Base-by-base conservation (phyloP, 345 rosid species). In the Camelina hispida region DNA sequence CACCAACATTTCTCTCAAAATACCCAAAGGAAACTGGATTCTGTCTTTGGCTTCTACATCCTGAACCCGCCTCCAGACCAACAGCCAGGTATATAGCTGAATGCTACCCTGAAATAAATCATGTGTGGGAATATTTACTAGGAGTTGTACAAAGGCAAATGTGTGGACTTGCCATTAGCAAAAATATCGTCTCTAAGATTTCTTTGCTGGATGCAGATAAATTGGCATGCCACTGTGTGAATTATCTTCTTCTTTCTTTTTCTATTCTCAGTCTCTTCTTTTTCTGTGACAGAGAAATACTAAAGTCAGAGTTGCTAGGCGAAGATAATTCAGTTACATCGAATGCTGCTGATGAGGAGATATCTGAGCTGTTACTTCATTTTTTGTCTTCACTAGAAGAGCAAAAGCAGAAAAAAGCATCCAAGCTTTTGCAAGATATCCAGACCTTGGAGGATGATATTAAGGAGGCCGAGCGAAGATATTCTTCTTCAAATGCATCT, bases 11-110 rank as follows among this genome's bases (percentile, higher is more conserved):
- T 84, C 91, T 88, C 67, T 87, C 88, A 35, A 84, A 81, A 79
- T 79, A 80, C 76, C 75, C 84, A 0, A 86, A 65, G 77, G 97
- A 87, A 82, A 88, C 94, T 76, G 97, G 91, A 51, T 89, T 86
- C 81, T 91, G 94, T 76, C 91, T 89, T 75, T 86, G 88, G 94
- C 87, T 91, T 79, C 86, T 91, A 78, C 97, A 89, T 81, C 97
- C 97, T 52, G 91, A 83, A 60, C 87, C 84, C 63, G 25, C 72
- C 12, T 87, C 89, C 69, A 92, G 94, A 79, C 97, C 97, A 66
- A 79, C 88, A 65, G 68, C 94, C 69, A 86, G 97, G 97, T 90
- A 89, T 58, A 3, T 38, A 57, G 16, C 66, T 40, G 32, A 71
- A 23, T 48, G 3, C 66, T 77, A 10, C 46, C 62, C 51, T 63